These are phyloP conservation scores for Neoscytalidium dimidiatum DNA, from an alignment of 2,329 filamentous ascomycete genomes.

Conservation along the genomic window DNA sequence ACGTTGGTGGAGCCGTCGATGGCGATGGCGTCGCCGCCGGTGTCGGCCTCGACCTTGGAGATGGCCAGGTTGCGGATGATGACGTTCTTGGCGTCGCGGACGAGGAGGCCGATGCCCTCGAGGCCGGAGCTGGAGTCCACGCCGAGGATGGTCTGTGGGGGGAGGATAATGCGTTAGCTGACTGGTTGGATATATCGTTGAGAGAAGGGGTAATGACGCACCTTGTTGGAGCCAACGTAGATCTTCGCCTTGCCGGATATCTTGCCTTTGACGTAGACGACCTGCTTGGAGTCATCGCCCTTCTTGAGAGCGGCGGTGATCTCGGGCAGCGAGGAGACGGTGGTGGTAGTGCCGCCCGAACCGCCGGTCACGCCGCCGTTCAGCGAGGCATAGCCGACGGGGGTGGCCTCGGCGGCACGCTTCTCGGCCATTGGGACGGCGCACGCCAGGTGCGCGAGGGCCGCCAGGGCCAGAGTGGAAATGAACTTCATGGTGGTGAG, in stretches of 20 bases:
- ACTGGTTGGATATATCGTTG: background rate
- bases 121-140: conserved; percentile 44
- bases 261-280: conserved; percentile 14
- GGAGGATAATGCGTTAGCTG: background rate
- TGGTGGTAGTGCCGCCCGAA: conserved; percentile 56
- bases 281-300: background rate
- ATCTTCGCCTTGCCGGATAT: conserved; percentile 10
- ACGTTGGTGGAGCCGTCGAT: conserved; percentile 59
- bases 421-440: conserved; percentile 12
- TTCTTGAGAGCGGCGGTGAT: conserved; percentile 51
- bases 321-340: conserved; percentile 54
- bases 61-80: conserved; percentile 66
- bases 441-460: conserved; percentile 14
- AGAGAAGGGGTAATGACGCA: background rate
- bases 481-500: conserved; percentile 10
- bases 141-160: conserved; percentile 32
- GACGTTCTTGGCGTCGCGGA: conserved; percentile 58
- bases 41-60: conserved; percentile 54
- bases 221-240: conserved; percentile 16
- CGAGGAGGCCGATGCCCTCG: conserved; percentile 52
- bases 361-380: conserved; percentile 59
- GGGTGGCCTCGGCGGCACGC: conserved; percentile 27
- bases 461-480: conserved; percentile 13
- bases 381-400: conserved; percentile 49
- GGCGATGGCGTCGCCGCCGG: conserved; percentile 60